Conservation (phyloP, 257 asterid species). For the Rauvolfia tetraphylla region DNA sequence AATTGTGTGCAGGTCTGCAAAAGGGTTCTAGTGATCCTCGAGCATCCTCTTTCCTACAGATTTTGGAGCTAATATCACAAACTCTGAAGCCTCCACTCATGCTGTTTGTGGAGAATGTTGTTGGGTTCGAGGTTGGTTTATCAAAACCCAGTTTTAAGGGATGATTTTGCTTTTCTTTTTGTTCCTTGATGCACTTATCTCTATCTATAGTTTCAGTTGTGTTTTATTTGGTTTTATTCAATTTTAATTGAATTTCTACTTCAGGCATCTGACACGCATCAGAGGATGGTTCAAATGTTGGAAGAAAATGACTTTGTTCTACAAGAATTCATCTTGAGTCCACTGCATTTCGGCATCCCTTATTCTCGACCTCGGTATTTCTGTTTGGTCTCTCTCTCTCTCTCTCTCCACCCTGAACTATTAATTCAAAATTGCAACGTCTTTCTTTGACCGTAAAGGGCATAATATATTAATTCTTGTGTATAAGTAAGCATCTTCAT, state of each 20-base stretch:
- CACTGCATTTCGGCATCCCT: constrained; percentile 89
- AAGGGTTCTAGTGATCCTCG: constrained; percentile 93
- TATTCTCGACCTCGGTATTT: constrained; percentile 97
- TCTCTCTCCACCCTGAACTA: constrained; percentile 15
- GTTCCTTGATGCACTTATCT: not conserved
- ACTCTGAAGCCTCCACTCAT: constrained; percentile 59
- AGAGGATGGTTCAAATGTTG: constrained; percentile 63
- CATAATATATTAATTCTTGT: not conserved
- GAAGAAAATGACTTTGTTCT: constrained; percentile 59
- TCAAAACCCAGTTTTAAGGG: not conserved
- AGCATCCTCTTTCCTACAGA: constrained; percentile 75
- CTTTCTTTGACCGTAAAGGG: not conserved
- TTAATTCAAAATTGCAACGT: not conserved
- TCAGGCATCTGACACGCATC: constrained; percentile 93
- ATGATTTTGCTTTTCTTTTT: not conserved
- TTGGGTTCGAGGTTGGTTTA: constrained; percentile 88
- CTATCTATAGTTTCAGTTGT: not conserved
- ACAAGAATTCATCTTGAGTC: constrained; percentile 90
- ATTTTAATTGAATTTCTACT: not conserved
- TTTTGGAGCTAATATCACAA: constrained; percentile 81
- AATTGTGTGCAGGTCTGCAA: constrained; percentile 62
- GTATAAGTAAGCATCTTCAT: not conserved
- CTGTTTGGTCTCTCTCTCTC: constrained; percentile 67
- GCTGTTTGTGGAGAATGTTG: constrained; percentile 95
- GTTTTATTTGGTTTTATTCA: not conserved